Conservation (phyloP, 2,329 filamentous ascomycete genomes). For the Ceratocystis lukuohia region DNA sequence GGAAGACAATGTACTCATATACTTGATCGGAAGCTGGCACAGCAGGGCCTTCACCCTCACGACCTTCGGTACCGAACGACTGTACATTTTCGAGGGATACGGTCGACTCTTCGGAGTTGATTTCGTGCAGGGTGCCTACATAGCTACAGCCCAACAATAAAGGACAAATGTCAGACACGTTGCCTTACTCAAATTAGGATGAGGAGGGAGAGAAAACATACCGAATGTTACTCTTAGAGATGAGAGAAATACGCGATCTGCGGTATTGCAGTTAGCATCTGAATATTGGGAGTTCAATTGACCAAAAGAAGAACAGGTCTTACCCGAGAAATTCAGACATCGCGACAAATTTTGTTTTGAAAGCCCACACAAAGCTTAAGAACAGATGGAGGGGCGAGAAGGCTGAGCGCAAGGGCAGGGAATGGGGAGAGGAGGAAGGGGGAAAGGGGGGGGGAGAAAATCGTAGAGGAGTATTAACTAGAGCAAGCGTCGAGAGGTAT, state of each 20-base stretch:
- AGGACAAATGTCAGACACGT: slow-evolving; percentile 24
- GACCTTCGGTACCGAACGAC: slow-evolving; percentile 87
- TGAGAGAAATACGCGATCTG: slow-evolving; percentile 87
- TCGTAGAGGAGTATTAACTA: slow-evolving; percentile 23
- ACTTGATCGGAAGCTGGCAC: slow-evolving; percentile 58
- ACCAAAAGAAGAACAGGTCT: slow-evolving; percentile 23
- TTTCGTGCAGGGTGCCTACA: slow-evolving; percentile 89
- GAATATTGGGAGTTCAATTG: slow-evolving; percentile 22
- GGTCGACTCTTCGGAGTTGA: slow-evolving; percentile 93
- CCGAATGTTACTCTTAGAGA: slow-evolving; percentile 96
- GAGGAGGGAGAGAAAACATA: slow-evolving; percentile 34
- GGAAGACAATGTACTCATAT: slow-evolving; percentile 98
- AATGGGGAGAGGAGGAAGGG: not conserved
- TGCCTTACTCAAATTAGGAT: slow-evolving; percentile 8
- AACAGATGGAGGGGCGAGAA: slow-evolving; percentile 21
- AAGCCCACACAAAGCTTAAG: slow-evolving; percentile 30
- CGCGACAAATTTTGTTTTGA: slow-evolving; percentile 29
- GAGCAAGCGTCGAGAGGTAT: slow-evolving; percentile 27
- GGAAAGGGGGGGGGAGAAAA: not conserved
- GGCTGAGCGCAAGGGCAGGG: slow-evolving; percentile 14
- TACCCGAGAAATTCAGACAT: slow-evolving; percentile 52
- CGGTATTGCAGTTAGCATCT: slow-evolving; percentile 25
- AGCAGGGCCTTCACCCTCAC: slow-evolving; percentile 69
- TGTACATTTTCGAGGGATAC: slow-evolving; percentile 94
- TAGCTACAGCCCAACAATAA: slow-evolving; percentile 47